A percentile compares a stretch with the other conserved stretches of the same genome.
Conservation (phyloP, 1,284 basidiomycete species). For the Austroboletus sp. region DNA sequence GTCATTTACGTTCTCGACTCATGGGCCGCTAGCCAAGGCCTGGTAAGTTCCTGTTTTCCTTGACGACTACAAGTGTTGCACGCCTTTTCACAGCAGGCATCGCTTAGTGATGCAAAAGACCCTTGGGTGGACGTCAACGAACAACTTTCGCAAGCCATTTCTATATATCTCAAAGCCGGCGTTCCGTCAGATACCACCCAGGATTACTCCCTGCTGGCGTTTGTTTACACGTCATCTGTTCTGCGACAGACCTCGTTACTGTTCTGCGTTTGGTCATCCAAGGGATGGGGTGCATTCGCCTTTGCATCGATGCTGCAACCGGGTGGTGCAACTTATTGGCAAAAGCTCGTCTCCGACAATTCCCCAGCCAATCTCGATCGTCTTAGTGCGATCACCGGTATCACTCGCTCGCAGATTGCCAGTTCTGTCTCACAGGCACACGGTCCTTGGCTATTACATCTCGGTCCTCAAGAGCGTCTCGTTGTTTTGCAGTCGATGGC, state of each 20-base stretch:
- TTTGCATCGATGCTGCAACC: slow-evolving; percentile 69
- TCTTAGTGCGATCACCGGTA: slow-evolving; percentile 58
- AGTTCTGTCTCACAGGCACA: slow-evolving; percentile 61
- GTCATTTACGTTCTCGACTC: slow-evolving; percentile 73
- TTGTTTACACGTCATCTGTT: slow-evolving; percentile 60
- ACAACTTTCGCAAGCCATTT: slow-evolving; percentile 58
- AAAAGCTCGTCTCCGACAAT: slow-evolving; percentile 37
- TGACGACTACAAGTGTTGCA: slow-evolving; percentile 18
- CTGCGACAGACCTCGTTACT: slow-evolving; percentile 64
- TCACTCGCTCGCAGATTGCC: slow-evolving; percentile 64
- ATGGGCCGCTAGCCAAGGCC: slow-evolving; percentile 70
- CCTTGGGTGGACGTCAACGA: slow-evolving; percentile 66
- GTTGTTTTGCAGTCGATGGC: slow-evolving; percentile 63
- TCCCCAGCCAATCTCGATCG: slow-evolving; percentile 51
- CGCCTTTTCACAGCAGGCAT: slow-evolving; percentile 40
- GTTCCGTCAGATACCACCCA: slow-evolving; percentile 51
- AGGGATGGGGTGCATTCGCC: slow-evolving; percentile 79
- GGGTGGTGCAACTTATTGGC: slow-evolving; percentile 52
- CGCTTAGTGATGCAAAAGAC: slow-evolving; percentile 45
- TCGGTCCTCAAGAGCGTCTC: slow-evolving; percentile 71
- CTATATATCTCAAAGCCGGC: slow-evolving; percentile 55
- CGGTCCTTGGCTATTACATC: slow-evolving; percentile 79
- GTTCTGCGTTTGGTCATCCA: slow-evolving; percentile 75
- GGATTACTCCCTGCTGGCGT: slow-evolving; percentile 54
- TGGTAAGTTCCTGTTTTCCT: slow-evolving; percentile 41